Evolutionary conservation across 2,329 filamentous ascomycete species (phyloP).

Genomic region (Aureobasidium mangrovei): DNA sequence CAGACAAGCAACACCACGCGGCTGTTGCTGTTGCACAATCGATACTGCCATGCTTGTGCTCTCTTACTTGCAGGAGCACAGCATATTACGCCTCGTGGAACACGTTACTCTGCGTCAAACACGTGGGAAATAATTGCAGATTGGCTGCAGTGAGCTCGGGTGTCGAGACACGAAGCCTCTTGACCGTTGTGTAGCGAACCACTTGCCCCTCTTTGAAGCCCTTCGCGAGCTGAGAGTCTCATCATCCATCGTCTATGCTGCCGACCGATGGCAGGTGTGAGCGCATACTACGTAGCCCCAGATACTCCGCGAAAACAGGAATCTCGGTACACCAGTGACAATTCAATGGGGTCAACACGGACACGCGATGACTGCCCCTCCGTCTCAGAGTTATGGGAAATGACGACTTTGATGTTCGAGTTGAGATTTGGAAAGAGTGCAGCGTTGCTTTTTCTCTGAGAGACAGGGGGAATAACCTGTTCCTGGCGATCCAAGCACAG

Average conservation of each 20-base stretch:
- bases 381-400: constrained; percentile 5
- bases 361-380: background rate
- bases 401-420: constrained; percentile 9
- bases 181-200: background rate
- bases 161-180: background rate
- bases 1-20: too few relatives aligned
- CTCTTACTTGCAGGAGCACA: background rate
- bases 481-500: constrained; percentile 3
- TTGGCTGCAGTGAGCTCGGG: background rate
- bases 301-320: background rate
- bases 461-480: constrained; percentile 9
- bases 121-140: constrained; percentile 1
- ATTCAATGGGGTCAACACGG: background rate
- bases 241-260: background rate
- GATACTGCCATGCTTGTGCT: background rate
- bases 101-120: constrained; percentile 10
- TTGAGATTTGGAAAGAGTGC: background rate
- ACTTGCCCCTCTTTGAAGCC: background rate
- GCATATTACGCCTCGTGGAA: background rate
- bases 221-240: background rate
- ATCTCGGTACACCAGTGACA: constrained; percentile 11
- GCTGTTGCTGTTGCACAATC: background rate
- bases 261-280: background rate
- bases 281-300: constrained; percentile 9
- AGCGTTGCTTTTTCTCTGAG: constrained; percentile 5